Base-by-base conservation (phyloP, 2,329 filamentous ascomycete species). In the Fusarium torulosum region DNA sequence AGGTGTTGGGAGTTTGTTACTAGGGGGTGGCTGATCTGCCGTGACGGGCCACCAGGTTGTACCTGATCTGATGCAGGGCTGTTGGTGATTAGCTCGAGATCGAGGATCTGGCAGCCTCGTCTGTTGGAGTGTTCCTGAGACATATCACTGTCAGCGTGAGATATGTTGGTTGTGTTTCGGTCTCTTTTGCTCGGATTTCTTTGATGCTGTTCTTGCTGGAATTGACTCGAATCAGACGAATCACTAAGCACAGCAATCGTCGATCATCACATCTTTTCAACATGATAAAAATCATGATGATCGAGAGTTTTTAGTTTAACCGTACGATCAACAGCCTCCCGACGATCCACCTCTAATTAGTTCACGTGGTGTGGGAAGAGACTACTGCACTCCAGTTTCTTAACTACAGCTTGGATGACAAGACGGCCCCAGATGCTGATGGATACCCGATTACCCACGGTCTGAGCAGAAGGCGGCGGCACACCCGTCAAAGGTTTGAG, bases 361-460 rank as follows among this genome's bases (percentile, higher is more conserved):
- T 52, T 66, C 65, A 66, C 40, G 43, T 69, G 63, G 58, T 29
- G 19, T 53, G 44, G 11, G 33, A 62, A 42, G 43, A 64, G 15
- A 31, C 47, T 59, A 50, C 44, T 17, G 21, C n/a, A 15, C 46
- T 56, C 23, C 35, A 37, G 35, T n/a, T 37, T 37, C n/a, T 23
- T 60, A 23, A 61, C 46, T 25, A 44, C 37, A 29, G 25, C 56
- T 23, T 43, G 29, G 20, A 41, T 61, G 62, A 50, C 47, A 49
- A 51, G 42, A 40, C 46, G 44, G 33, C 60, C 50, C 43, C 38
- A 63, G 31, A 40, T 35, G 51, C 15, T 35, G 6, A 35, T 35
- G 53, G 53, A 40, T 63, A 52, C 33, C 27, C 27, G 27, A 29
- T 29, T 29, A 29, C 4, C 10, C 27, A 31, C 25, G 29, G 45